Conservation (phyloP, 495 filamentous ascomycete genomes). For the Podospora conica region DNA sequence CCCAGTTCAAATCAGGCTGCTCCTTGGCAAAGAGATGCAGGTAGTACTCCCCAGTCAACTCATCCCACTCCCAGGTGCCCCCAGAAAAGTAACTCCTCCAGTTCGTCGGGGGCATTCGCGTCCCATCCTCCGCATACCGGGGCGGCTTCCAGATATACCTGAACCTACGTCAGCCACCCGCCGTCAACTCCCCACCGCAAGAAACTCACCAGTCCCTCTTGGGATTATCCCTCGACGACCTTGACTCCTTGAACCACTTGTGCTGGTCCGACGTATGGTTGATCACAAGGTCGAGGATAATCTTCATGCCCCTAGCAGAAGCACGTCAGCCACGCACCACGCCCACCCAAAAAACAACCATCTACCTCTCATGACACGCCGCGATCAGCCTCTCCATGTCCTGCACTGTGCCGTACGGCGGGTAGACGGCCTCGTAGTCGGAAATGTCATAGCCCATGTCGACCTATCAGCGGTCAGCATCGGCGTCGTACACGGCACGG, state of each 20-base stretch:
- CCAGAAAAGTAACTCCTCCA: conserved; percentile 55
- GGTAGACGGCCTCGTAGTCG: conserved; percentile 58
- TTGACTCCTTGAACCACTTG: conserved; percentile 66
- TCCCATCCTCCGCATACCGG: conserved; percentile 51
- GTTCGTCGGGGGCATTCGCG: conserved; percentile 62
- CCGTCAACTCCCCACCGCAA: too few species aligned
- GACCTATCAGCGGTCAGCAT: conserved; percentile 32
- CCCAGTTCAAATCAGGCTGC: conserved; percentile 75
- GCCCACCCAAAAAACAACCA: conserved; percentile 18
- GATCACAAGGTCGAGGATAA: conserved; percentile 68
- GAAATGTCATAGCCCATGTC: conserved; percentile 66
- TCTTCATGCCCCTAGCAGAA: conserved; percentile 53
- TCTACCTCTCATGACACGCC: conserved; percentile 46
- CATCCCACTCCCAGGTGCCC: conserved; percentile 61
- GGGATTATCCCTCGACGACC: conserved; percentile 51
- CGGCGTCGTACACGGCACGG: not conserved
- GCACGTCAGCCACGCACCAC: not conserved
- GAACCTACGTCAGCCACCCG: not conserved
- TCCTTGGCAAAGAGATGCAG: conserved; percentile 59
- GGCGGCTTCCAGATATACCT: conserved; percentile 63
- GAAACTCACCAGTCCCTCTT: conserved; percentile 57
- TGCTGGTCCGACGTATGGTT: conserved; percentile 79
- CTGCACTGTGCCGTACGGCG: conserved; percentile 55
- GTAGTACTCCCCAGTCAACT: conserved; percentile 60
- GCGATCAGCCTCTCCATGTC: conserved; percentile 60